Conservation (phyloP, 768 basidiomycete species). For the Rhizopogon vinicolor region DNA sequence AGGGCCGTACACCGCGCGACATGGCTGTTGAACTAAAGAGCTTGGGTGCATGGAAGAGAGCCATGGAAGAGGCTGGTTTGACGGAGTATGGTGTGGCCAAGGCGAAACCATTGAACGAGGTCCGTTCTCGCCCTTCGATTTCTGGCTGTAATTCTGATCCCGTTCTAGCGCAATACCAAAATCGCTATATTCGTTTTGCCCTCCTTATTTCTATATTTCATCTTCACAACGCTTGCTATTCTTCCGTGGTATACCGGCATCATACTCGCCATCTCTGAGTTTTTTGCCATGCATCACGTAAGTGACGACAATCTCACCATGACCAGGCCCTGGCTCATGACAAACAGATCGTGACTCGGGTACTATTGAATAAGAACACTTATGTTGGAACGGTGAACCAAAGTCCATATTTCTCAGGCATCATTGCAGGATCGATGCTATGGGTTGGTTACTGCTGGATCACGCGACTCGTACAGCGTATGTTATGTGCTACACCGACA, state of each 20-base stretch:
- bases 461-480: constrained; percentile 70
- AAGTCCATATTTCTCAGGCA: constrained; percentile 91
- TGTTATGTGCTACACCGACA: constrained; percentile 15
- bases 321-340: constrained; percentile 4
- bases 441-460: constrained; percentile 88
- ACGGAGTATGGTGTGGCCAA: constrained; percentile 69
- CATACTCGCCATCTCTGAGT: constrained; percentile 77
- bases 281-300: constrained; percentile 93
- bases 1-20: constrained; percentile 85
- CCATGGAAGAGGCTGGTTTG: constrained; percentile 83
- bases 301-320: constrained; percentile 22
- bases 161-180: constrained; percentile 69
- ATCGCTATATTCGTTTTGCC: constrained; percentile 77
- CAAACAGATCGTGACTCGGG: constrained; percentile 74
- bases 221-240: constrained; percentile 78
- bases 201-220: constrained; percentile 71
- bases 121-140: constrained; percentile 25
- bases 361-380: constrained; percentile 75
- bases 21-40: constrained; percentile 95
- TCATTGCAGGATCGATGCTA: constrained; percentile 79
- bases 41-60: constrained; percentile 84
- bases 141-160: constrained; percentile 2
- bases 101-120: constrained; percentile 67
- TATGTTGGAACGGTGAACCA: constrained; percentile 81
- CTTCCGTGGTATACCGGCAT: constrained; percentile 90